Conservation (phyloP, 2,329 filamentous ascomycete species). For the Drechslerella coelobrocha region DNA sequence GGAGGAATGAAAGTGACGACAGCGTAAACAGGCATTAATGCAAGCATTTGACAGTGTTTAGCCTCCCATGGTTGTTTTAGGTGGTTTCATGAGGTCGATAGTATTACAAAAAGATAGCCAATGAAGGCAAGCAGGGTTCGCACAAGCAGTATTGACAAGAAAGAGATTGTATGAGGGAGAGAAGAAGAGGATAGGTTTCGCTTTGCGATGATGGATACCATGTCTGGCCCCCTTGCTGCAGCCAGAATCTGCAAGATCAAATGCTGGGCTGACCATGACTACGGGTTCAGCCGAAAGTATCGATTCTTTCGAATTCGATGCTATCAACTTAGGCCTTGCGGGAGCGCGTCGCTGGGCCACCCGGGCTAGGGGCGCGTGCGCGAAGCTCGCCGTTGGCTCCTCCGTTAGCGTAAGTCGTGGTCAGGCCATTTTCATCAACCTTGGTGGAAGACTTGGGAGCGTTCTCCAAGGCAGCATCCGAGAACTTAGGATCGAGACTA, state of each 20-base stretch:
- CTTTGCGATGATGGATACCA: neutral
- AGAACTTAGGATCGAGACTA: constrained; percentile 80
- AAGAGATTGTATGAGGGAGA: constrained; percentile 8
- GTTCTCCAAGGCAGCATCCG: constrained; percentile 67
- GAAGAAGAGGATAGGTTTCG: constrained; percentile 5
- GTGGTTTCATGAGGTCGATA: constrained; percentile 23
- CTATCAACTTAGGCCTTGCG: constrained; percentile 69
- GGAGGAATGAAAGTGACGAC: constrained; percentile 7
- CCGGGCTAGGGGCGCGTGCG: constrained; percentile 60
- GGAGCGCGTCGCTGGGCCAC: constrained; percentile 68
- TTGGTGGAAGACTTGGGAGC: constrained; percentile 59
- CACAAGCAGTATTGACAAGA: constrained; percentile 46
- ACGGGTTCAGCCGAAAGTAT: neutral
- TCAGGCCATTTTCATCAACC: constrained; percentile 61
- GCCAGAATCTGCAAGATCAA: neutral
- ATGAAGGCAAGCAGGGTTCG: neutral
- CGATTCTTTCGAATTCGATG: neutral
- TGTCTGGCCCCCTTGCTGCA: constrained; percentile 11
- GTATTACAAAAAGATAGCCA: constrained; percentile 22
- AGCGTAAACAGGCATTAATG: constrained; percentile 18
- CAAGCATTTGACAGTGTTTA: constrained; percentile 20
- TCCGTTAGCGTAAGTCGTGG: constrained; percentile 60
- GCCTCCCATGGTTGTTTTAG: neutral
- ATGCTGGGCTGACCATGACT: neutral
- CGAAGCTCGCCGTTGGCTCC: constrained; percentile 57